Evolutionary conservation across 768 basidiomycete genomes (phyloP).

Genomic region (Lepiota venenata): DNA sequence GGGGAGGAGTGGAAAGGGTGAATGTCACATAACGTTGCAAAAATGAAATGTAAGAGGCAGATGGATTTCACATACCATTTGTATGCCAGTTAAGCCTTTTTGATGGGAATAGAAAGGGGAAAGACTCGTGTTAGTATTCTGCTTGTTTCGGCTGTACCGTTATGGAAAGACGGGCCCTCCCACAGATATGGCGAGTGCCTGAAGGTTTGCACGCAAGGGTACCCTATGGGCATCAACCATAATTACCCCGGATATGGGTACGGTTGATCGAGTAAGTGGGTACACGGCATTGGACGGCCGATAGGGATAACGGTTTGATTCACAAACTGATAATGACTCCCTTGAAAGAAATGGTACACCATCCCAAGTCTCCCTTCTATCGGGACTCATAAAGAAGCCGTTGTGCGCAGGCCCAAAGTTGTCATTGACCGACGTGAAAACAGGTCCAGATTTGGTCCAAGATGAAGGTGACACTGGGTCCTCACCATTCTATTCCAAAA

Average conservation of each 20-base stretch:
- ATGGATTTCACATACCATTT: slow-evolving; percentile 6
- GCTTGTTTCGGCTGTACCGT: neutral
- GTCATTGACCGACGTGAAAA: slow-evolving; percentile 7
- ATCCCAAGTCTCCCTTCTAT: neutral
- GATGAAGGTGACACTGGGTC: slow-evolving; percentile 5
- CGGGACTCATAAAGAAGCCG: slow-evolving; percentile 8
- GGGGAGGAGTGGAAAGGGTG: neutral
- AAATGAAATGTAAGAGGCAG: slow-evolving; percentile 5
- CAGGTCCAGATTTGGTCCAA: slow-evolving; percentile 11
- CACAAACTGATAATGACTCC: no score
- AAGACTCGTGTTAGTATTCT: neutral
- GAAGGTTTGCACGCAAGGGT: no score
- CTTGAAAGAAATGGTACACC: neutral
- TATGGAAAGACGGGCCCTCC: neutral
- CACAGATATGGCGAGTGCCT: neutral
- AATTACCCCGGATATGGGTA: no score
- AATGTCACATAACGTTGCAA: neutral
- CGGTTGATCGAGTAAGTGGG: no score
- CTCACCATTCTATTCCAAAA: slow-evolving; percentile 5
- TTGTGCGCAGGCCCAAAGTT: neutral
- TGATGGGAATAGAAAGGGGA: neutral
- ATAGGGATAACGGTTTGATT: no score
- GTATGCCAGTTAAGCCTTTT: slow-evolving; percentile 6
- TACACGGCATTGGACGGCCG: no score
- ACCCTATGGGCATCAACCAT: no score